Evolutionary conservation across 495 filamentous ascomycete genomes (phyloP).

Genomic region (Penicillium arizonense): DNA sequence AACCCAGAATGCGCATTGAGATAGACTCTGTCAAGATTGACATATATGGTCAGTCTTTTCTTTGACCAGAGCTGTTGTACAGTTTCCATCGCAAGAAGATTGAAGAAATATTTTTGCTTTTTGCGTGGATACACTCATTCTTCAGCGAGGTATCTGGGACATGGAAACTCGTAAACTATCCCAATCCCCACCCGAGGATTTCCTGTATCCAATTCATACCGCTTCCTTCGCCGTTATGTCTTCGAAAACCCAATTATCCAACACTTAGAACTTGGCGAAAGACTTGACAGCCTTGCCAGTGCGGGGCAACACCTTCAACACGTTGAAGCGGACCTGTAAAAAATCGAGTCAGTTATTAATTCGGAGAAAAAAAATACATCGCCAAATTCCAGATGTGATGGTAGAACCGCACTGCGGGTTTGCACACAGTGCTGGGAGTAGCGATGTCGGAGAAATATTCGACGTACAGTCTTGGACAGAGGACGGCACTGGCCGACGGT

Average conservation of each 20-base stretch:
- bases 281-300: slow-evolving; percentile 96
- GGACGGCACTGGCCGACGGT: slow-evolving; percentile 99
- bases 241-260: slow-evolving; percentile 36
- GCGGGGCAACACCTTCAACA: slow-evolving; percentile 91
- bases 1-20: slow-evolving; percentile 18
- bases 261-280: slow-evolving; percentile 92
- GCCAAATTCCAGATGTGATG: neutral
- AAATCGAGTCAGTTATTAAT: slow-evolving; percentile 19
- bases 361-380: neutral
- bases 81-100: slow-evolving; percentile 33
- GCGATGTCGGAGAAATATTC: neutral
- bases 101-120: slow-evolving; percentile 46
- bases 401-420: neutral
- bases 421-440: neutral
- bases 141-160: slow-evolving; percentile 49
- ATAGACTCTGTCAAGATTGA: slow-evolving; percentile 12
- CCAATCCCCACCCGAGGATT: slow-evolving; percentile 42
- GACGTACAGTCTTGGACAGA: slow-evolving; percentile 95
- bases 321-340: slow-evolving; percentile 93
- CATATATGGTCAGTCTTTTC: slow-evolving; percentile 7
- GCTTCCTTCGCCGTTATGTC: slow-evolving; percentile 41
- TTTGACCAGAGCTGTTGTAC: slow-evolving; percentile 23
- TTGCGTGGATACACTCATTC: slow-evolving; percentile 47
- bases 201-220: slow-evolving; percentile 46
- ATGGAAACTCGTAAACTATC: slow-evolving; percentile 51